These are phyloP conservation scores for Penicillium crystallinum DNA, from an alignment of 495 filamentous ascomycete species.

Conservation along the genomic window DNA sequence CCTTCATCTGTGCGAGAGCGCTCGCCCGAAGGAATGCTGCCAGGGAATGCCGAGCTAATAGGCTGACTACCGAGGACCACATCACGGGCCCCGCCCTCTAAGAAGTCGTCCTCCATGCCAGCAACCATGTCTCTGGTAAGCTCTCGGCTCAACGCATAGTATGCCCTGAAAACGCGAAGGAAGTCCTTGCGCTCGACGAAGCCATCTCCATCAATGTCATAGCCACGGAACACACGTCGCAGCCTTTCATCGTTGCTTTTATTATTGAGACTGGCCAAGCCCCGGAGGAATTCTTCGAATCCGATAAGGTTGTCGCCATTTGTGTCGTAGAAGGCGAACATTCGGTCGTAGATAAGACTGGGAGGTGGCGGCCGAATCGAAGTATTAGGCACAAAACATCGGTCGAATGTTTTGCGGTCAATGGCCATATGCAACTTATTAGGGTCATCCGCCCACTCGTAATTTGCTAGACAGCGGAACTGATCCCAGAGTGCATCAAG, in stretches of 20 bases:
- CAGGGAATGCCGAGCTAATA: slow-evolving; percentile 67
- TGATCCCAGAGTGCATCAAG: slow-evolving; percentile 94
- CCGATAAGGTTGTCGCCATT: slow-evolving; percentile 84
- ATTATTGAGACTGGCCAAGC: slow-evolving; percentile 73
- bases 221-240: slow-evolving; percentile 75
- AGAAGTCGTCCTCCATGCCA: slow-evolving; percentile 71
- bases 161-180: slow-evolving; percentile 83
- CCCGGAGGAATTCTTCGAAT: slow-evolving; percentile 87
- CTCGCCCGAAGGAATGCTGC: slow-evolving; percentile 57
- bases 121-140: slow-evolving; percentile 80
- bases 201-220: slow-evolving; percentile 87
- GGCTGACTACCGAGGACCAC: slow-evolving; percentile 72
- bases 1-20: slow-evolving; percentile 55
- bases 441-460: slow-evolving; percentile 79
- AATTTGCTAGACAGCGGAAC: slow-evolving; percentile 85
- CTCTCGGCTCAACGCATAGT: slow-evolving; percentile 80
- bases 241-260: slow-evolving; percentile 62
- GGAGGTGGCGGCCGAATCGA: slow-evolving; percentile 70
- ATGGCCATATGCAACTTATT: slow-evolving; percentile 74
- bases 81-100: slow-evolving; percentile 68
- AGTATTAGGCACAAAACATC: slow-evolving; percentile 78
- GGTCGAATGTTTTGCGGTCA: slow-evolving; percentile 84
- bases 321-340: slow-evolving; percentile 94
- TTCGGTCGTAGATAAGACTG: slow-evolving; percentile 88
- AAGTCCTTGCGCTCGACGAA: slow-evolving; percentile 86